Percentiles rank a stretch among this genome's conserved stretches.
phyloP scores from a whole-genome alignment of 805 yeast genomes.

The Saccharomycopsis guyanensis region DNA sequence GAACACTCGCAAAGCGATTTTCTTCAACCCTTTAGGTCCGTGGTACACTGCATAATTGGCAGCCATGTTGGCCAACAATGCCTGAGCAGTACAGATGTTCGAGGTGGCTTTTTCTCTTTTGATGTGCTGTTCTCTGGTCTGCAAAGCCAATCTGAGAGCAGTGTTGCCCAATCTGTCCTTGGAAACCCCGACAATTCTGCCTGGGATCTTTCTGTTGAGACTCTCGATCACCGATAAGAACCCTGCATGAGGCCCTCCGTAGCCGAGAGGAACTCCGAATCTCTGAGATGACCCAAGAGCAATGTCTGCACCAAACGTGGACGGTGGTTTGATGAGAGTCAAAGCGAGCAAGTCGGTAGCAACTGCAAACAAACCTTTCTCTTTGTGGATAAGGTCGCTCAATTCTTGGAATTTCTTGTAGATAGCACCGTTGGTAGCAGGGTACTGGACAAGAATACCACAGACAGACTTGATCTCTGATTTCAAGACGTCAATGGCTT shows the following conservation, averaged over 20 bases:
- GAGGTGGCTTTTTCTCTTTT: slow-evolving; percentile 97
- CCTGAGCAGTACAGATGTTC: slow-evolving; percentile 97
- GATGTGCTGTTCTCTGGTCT: slow-evolving; percentile 97
- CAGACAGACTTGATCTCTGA: slow-evolving; percentile 38
- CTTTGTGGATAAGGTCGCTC: slow-evolving; percentile 57
- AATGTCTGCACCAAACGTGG: slow-evolving; percentile 83
- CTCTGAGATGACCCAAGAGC: slow-evolving; percentile 91
- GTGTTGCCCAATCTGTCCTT: slow-evolving; percentile 84
- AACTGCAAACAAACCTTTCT: slow-evolving; percentile 71
- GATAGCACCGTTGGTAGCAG: slow-evolving; percentile 75
- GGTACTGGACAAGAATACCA: slow-evolving; percentile 88
- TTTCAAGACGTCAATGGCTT: slow-evolving; percentile 31
- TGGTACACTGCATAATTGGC: slow-evolving; percentile 96
- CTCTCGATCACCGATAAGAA: slow-evolving; percentile 82
- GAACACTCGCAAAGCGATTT: slow-evolving; percentile 70
- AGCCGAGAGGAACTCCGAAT: slow-evolving; percentile 96
- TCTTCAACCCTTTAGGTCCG: slow-evolving; percentile 78
- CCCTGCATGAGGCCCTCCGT: slow-evolving; percentile 99
- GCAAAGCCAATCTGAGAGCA: slow-evolving; percentile 90
- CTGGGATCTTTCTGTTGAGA: slow-evolving; percentile 89
- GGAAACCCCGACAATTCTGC: slow-evolving; percentile 88
- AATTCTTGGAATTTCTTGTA: slow-evolving; percentile 44
- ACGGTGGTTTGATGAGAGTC: slow-evolving; percentile 78
- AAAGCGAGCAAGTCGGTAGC: slow-evolving; percentile 92
- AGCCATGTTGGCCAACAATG: slow-evolving; percentile 88